Percentiles rank a stretch among this genome's conserved stretches.
phyloP scores from a whole-genome alignment of 2,329 filamentous ascomycete genomes.

The Alternaria gansuensis region DNA sequence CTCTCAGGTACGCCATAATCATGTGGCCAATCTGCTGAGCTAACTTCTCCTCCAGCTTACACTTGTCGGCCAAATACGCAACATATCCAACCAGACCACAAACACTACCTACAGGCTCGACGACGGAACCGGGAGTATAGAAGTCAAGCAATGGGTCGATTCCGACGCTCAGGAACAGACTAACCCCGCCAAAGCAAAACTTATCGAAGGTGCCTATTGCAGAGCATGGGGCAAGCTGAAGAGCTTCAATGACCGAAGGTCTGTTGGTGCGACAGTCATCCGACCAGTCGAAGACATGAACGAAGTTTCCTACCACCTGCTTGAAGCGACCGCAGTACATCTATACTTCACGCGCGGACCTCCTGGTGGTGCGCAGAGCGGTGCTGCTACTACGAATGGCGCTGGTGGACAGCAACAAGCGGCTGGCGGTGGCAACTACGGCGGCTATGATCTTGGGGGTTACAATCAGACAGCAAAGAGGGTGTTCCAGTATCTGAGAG shows the following conservation, averaged over 20 bases:
- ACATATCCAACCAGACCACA: constrained; percentile 84
- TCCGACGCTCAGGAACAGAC: constrained; percentile 60
- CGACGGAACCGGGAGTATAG: constrained; percentile 91
- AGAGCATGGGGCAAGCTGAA: constrained; percentile 87
- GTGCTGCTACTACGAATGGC: constrained; percentile 44
- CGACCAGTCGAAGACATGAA: constrained; percentile 84
- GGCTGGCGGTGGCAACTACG: constrained; percentile 40
- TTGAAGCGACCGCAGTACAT: constrained; percentile 90
- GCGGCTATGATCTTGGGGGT: constrained; percentile 45
- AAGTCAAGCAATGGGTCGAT: constrained; percentile 89
- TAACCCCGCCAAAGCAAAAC: constrained; percentile 61
- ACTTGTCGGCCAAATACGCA: constrained; percentile 89
- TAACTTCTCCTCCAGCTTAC: constrained; percentile 67
- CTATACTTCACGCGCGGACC: constrained; percentile 80
- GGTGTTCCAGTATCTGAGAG: constrained; percentile 75
- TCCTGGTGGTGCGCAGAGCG: constrained; percentile 58
- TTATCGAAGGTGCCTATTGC: constrained; percentile 79
- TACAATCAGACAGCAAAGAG: constrained; percentile 68
- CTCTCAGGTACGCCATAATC: constrained; percentile 60
- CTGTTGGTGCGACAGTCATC: constrained; percentile 82
- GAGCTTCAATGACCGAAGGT: constrained; percentile 81
- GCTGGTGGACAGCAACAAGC: constrained; percentile 33
- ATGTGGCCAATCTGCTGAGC: background rate
- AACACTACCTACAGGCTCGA: constrained; percentile 94
- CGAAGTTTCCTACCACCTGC: constrained; percentile 89